A percentile compares a stretch with the other conserved stretches of the same genome.
Conservation (phyloP, 768 basidiomycete genomes). For the Pholiota conissans region DNA sequence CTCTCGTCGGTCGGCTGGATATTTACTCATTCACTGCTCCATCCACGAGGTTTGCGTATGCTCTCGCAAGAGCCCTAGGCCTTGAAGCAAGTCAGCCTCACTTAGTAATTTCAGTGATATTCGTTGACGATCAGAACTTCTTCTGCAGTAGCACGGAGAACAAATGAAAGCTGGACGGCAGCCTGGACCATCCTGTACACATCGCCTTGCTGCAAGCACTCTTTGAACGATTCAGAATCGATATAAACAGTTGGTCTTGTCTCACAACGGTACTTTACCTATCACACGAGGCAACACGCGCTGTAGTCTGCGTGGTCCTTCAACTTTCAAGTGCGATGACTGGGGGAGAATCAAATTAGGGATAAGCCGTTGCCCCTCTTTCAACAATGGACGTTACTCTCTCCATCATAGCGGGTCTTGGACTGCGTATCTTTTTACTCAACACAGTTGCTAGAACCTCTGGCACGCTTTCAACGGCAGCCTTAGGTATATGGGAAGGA, state of each 20-base stretch:
- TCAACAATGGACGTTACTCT: conserved; percentile 41
- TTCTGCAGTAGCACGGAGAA: too few relatives aligned
- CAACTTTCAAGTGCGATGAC: conserved; percentile 23
- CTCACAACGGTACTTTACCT: conserved; percentile 1
- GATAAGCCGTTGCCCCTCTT: conserved; percentile 15
- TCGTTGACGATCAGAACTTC: too few relatives aligned
- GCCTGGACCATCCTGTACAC: too few relatives aligned
- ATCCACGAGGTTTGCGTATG: neutral
- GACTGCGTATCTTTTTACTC: conserved; percentile 37
- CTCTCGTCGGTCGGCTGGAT: too few relatives aligned
- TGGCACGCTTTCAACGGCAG: conserved; percentile 29
- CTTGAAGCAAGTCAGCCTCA: neutral
- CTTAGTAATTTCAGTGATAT: too few relatives aligned
- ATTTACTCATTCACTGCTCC: neutral
- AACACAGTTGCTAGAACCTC: conserved; percentile 21
- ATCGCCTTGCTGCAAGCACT: neutral
- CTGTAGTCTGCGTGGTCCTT: conserved; percentile 22
- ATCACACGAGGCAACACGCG: conserved; percentile 27
- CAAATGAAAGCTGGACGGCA: too few relatives aligned
- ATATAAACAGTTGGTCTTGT: neutral
- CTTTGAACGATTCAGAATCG: neutral
- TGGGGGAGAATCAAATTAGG: conserved; percentile 12
- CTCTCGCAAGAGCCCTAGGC: neutral
- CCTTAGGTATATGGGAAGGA: conserved; percentile 47
- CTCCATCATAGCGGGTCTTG: conserved; percentile 41